Base-by-base conservation (phyloP, 345 rosid species). In the Gossypium australe region DNA sequence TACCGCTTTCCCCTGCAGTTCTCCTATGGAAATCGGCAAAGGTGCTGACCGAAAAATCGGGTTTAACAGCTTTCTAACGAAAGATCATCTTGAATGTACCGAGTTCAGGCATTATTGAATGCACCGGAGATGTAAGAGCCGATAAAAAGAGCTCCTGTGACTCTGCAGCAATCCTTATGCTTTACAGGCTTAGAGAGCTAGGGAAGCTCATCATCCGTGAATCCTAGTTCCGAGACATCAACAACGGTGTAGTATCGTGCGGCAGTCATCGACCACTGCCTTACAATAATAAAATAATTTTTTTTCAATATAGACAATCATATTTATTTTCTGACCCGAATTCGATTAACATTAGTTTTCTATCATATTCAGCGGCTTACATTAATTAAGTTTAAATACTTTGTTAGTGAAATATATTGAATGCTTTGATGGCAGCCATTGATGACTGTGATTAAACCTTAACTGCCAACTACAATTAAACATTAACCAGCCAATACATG, bases 61-160 rank as follows among this genome's bases (percentile, higher is more conserved):
- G 7, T 89, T 86, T 70, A 80, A 45, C 82, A 83, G 90, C 73
- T 93, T 87, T 80, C 62, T 64, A 38, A 86, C 99, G 10, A 87
- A 87, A 70, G 22, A 72, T 87, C 69, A 73, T 83, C 9, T 44
- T 93, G 83, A 84, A 77, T 65, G 73, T 91, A 66, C 95, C 97
- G 0, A 69, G 68, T 11, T 78, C 29, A 7, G 93, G 95, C 18
- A 65, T 48, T 43, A 76, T 91, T 38, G 79, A 80, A 77, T 87
- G 86, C 73, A 58, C 74, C 0, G 98, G 99, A 49, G 89, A 86
- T 25, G 82, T 86, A 25, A 90, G 82, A 79, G 85, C 96, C 8
- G 97, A 95, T 77, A 95, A 95, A 89, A 93, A 91, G 78, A 84
- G 91, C 56, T 90, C 98, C 0, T 87, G 38, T 0, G 99, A 93